These are phyloP conservation scores for Termitomyces eurrhizus DNA, from an alignment of 768 basidiomycete species.

Conservation along the genomic window DNA sequence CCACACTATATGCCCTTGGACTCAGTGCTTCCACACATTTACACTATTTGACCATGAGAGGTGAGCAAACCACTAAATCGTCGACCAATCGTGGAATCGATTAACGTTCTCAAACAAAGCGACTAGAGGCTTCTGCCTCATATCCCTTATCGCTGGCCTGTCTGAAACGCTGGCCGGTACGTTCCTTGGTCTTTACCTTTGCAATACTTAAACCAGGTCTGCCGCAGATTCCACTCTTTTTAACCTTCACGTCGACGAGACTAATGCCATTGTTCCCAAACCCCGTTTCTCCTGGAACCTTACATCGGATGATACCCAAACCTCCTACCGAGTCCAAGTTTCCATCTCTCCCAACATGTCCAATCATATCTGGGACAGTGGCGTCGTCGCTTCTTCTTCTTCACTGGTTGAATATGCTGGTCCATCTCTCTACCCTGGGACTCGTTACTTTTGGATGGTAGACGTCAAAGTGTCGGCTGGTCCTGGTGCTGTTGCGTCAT, in stretches of 20 bases:
- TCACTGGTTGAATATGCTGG: slow-evolving; percentile 10
- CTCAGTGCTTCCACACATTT: neutral
- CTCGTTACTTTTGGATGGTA: slow-evolving; percentile 7
- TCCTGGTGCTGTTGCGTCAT: neutral
- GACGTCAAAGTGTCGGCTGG: neutral
- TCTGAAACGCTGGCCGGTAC: slow-evolving; percentile 13
- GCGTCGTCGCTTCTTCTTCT: slow-evolving; percentile 4
- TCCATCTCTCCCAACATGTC: neutral
- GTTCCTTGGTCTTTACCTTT: neutral
- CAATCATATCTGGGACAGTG: slow-evolving; percentile 6
- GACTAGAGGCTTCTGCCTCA: slow-evolving; percentile 11
- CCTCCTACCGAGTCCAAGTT: slow-evolving; percentile 7
- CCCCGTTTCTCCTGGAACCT: slow-evolving; percentile 6
- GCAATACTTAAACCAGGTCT: neutral
- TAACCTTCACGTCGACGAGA: slow-evolving; percentile 12
- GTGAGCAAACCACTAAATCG: neutral
- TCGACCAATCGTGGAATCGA: neutral
- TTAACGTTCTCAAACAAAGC: neutral
- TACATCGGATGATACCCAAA: slow-evolving; percentile 4
- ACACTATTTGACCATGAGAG: slow-evolving; percentile 6
- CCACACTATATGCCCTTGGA: slow-evolving; percentile 3
- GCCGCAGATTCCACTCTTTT: slow-evolving; percentile 12
- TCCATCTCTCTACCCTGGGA: neutral
- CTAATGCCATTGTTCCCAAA: slow-evolving; percentile 3
- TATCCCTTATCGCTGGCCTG: slow-evolving; percentile 7